These are phyloP conservation scores for Rhizopogon salebrosus DNA, from an alignment of 768 basidiomycete species.

Conservation along the genomic window DNA sequence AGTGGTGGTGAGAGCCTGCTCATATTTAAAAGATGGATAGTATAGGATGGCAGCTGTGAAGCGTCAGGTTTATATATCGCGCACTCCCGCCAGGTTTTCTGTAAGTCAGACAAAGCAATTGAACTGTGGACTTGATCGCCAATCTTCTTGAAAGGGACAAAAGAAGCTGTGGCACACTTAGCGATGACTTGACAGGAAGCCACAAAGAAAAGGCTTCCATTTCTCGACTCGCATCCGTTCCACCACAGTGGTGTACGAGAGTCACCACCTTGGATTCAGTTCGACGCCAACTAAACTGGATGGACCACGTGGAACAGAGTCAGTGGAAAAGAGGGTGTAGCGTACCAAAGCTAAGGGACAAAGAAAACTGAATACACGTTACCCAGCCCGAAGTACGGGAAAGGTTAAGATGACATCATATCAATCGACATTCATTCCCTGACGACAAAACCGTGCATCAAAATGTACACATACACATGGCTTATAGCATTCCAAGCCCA, in stretches of 20 bases:
- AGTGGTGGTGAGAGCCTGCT: conserved; percentile 27
- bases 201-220: background rate
- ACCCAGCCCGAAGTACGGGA: background rate
- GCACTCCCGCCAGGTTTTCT: conserved; percentile 19
- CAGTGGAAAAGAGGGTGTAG: background rate
- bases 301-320: background rate
- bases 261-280: no score
- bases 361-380: background rate
- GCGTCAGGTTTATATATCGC: conserved; percentile 19
- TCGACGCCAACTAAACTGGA: background rate
- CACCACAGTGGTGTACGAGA: background rate
- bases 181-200: no score
- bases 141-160: conserved; percentile 3
- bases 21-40: conserved; percentile 9
- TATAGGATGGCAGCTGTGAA: background rate
- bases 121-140: conserved; percentile 9
- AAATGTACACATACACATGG: background rate
- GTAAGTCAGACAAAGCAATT: conserved; percentile 16
- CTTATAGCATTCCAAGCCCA: background rate
- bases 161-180: background rate
- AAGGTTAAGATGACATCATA: background rate
- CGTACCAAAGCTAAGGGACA: background rate
- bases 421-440: background rate
- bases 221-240: background rate
- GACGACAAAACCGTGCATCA: background rate